Conservation (phyloP, 2,329 filamentous ascomycete genomes). For the Pseudohalonectria lignicola region DNA sequence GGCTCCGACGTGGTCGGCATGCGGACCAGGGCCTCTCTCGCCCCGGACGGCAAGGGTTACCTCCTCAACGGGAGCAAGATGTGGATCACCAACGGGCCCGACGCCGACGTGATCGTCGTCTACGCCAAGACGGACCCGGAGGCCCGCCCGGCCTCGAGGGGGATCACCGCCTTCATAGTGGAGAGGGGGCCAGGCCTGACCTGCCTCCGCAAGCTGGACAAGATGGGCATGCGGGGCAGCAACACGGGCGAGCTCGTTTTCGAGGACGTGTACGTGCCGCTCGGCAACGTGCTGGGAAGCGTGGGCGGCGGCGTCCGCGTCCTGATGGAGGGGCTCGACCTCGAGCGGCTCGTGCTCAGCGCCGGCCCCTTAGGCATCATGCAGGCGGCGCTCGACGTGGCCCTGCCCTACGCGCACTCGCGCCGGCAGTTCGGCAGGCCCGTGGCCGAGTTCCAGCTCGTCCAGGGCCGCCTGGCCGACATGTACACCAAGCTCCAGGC, state of each 20-base stretch:
- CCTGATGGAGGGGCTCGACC: conserved; percentile 90
- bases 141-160: conserved; percentile 58
- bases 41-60: conserved; percentile 77
- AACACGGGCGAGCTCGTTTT: conserved; percentile 94
- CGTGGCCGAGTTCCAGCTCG: conserved; percentile 83
- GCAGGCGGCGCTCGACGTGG: conserved; percentile 80
- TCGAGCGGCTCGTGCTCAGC: conserved; percentile 85
- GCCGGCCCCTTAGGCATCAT: conserved; percentile 89
- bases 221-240: conserved; percentile 94
- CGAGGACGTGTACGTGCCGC: conserved; percentile 80
- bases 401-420: conserved; percentile 79
- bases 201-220: conserved; percentile 85
- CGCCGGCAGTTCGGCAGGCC: conserved; percentile 80
- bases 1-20: conserved; percentile 94
- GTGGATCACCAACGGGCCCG: conserved; percentile 98
- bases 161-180: conserved; percentile 91
- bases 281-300: conserved; percentile 67
- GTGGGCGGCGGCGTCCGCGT: conserved; percentile 79
- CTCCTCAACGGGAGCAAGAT: conserved; percentile 86
- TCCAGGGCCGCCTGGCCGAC: conserved; percentile 88
- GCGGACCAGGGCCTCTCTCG: conserved; percentile 66
- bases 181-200: conserved; percentile 63
- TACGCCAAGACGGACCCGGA: conserved; percentile 89
- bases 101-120: conserved; percentile 88
- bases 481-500: conserved; percentile 95